These are phyloP conservation scores for Beauveria bassiana DNA, from an alignment of 2,329 filamentous ascomycete species.

Conservation along the genomic window DNA sequence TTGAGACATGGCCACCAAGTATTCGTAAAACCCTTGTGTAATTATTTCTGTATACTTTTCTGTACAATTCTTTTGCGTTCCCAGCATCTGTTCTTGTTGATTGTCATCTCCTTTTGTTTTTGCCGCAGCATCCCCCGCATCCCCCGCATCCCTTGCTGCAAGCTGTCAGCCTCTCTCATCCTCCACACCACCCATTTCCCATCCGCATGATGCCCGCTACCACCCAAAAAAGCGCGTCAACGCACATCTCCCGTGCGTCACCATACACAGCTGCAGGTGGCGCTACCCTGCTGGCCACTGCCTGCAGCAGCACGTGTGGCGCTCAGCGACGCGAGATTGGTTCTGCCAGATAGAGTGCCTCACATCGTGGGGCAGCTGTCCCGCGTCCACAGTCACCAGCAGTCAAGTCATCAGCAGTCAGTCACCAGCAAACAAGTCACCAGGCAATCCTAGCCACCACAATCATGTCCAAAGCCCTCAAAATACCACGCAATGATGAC, in stretches of 20 bases:
- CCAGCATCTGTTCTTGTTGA: background rate
- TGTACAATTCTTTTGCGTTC: no score
- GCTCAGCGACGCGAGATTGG: slow-evolving; percentile 8
- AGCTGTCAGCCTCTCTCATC: background rate
- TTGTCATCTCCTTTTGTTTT: background rate
- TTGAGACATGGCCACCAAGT: no score
- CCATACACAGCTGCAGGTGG: background rate
- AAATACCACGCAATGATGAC: background rate
- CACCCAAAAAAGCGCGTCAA: background rate
- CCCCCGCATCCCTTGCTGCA: background rate
- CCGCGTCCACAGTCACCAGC: background rate
- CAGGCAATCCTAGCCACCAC: background rate
- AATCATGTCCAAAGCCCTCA: background rate
- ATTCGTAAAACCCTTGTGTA: no score
- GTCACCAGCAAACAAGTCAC: background rate
- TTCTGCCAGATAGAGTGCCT: slow-evolving; percentile 6
- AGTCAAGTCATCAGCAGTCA: background rate
- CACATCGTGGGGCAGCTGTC: background rate
- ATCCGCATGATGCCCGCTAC: slow-evolving; percentile 4
- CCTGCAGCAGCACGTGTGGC: slow-evolving; percentile 7
- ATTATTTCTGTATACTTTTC: no score
- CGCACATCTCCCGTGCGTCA: background rate
- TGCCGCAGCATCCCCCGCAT: no score
- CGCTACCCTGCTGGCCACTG: background rate
- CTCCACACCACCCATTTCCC: slow-evolving; percentile 1